A percentile compares a stretch with the other conserved stretches of the same genome.
phyloP scores from a whole-genome alignment of 306 rosid genomes.

The Cucumis melo region DNA sequence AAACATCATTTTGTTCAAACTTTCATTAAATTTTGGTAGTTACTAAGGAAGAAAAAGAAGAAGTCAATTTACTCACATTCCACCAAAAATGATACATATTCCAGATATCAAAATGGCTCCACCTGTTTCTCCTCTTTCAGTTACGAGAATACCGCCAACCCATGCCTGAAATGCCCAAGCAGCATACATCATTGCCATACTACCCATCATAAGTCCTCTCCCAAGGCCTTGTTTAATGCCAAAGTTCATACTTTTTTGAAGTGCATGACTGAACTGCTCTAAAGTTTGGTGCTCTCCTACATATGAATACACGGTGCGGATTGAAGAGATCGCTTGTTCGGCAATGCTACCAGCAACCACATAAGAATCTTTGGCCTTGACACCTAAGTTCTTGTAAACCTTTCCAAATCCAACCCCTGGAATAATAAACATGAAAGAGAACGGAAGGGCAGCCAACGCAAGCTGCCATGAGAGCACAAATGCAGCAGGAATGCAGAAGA shows the following conservation, averaged over 20 bases:
- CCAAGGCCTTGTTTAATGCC: conserved; percentile 58
- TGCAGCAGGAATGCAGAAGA: conserved; percentile 39
- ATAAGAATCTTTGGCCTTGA: conserved; percentile 34
- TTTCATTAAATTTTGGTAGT: neutral
- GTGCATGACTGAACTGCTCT: conserved; percentile 37
- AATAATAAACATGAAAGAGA: conserved; percentile 44
- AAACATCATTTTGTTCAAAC: neutral
- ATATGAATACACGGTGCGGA: conserved; percentile 55
- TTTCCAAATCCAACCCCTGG: conserved; percentile 62
- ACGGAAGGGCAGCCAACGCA: conserved; percentile 55
- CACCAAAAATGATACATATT: conserved; percentile 58
- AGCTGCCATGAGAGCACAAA: conserved; percentile 63
- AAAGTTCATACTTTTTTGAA: conserved; percentile 28
- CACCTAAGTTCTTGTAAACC: conserved; percentile 32
- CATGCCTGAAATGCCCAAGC: conserved; percentile 71
- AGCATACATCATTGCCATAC: conserved; percentile 56
- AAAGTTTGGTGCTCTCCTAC: conserved; percentile 58
- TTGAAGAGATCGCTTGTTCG: conserved; percentile 68
- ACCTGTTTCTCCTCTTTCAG: conserved; percentile 47
- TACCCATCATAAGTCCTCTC: conserved; percentile 65
- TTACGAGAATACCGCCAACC: conserved; percentile 56
- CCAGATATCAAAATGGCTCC: conserved; percentile 50
- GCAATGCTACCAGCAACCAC: conserved; percentile 66
- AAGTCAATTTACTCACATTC: conserved; percentile 43
- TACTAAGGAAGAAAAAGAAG: neutral